Base-by-base conservation (phyloP, 2,329 filamentous ascomycete genomes). In the Myriosclerotinia curreyana region DNA sequence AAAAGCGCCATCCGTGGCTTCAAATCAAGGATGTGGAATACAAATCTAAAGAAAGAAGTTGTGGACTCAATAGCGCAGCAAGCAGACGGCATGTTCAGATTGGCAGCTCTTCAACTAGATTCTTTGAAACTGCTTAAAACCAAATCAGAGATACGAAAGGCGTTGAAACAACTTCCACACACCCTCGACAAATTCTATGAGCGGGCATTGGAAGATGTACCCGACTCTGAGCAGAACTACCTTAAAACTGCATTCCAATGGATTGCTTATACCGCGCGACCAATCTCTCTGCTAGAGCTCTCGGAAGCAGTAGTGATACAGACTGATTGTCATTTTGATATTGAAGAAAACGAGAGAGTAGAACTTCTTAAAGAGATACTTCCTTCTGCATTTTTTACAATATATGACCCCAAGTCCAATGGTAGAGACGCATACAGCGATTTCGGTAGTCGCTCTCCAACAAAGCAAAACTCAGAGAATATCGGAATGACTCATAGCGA, bases 161-260 rank as follows among this genome's bases (percentile, higher is more conserved):
- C 56, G 6, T n/a, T 68, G 17, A 36, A 42, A 9, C 51, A 49
- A 3, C 54, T 68, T 12, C 68, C 68, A 14, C 60, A 34, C 7
- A 65, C 62, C 20, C 50, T 67, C 2, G 65, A 69, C 34, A 44
- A 5, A 3, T 68, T 66, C 22, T 69, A 69, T 42, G 38, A 64
- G 40, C 64, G 36, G 58, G 64, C 15, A 22, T 8, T 67, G 6
- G 15, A 28, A 36, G 54, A 64, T 0, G 64, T 69, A 20, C 17
- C 59, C 5, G 46, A 53, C 9, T 25, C 44, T 1, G 28, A 69
- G 28, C 44, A 62, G 22, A 17, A 53, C 5, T 36, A 49, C 11
- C 65, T 54, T 28, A 31, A 14, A 17, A 42, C 28, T 14, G 66
- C 72, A 22, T 63, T 75, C 7, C 56, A 65, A 56, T 75, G 68